Base-by-base conservation (phyloP, 805 yeast species). In the Saturnispora quitensis region DNA sequence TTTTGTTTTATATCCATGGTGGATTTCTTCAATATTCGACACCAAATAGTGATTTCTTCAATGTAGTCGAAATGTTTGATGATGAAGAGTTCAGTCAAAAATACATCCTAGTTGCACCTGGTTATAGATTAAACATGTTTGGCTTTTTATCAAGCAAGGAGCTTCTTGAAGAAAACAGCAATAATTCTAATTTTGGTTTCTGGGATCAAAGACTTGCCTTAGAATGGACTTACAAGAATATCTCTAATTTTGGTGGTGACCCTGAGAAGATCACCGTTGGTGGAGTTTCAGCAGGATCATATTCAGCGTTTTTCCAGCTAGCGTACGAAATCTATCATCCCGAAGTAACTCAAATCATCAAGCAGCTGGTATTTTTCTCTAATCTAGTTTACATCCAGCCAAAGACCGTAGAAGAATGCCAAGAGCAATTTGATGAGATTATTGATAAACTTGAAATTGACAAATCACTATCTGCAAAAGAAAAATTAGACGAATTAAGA, bases 261-360 rank as follows among this genome's bases (percentile, higher is more conserved):
- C 64, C 72, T 0, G 63, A 62, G 13, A 60, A 63, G 38, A 65
- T 77, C 27, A 69, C 79, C 0, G 61, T 74, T 35, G 68, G 72
- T 38, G 81, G 81, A 10, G 65, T 75, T 43, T 68, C 74, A 36
- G 77, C 80, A 4, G 82, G 81, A 8, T 67, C 73, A 12, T 67
- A 70, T 50, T 68, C 73, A 5, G 65, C 73, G 2, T 69, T 69
- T 47, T 70, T 67, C 56, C 77, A 73, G 56, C 48, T 73, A 35
- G 69, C 71, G 1, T 72, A 72, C 56, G 76, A 73, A 53, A 27
- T 70, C 10, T 73, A 73, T 55, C 68, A 73, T 50, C 73, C 73
- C 7, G 65, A 68, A 31, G 74, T 35, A 3, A 48, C 53, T 15
- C 76, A 70, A 55, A 64, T 72, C 42, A 72, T 73, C 55, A 71